These are phyloP conservation scores for Cercophora samala DNA, from an alignment of 495 filamentous ascomycete species.

Conservation along the genomic window DNA sequence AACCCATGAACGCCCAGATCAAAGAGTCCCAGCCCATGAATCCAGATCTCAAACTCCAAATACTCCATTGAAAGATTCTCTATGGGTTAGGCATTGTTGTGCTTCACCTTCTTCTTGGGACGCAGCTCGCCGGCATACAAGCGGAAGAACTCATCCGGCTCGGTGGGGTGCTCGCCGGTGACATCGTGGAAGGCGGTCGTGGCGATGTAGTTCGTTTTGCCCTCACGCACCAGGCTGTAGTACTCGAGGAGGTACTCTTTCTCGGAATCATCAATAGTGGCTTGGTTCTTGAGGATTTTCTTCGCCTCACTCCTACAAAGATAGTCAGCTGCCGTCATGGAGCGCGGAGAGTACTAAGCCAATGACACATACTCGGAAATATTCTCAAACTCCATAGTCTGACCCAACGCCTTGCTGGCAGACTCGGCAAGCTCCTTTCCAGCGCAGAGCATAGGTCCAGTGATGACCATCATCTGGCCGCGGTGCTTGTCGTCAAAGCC, in stretches of 20 bases:
- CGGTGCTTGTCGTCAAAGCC: slow-evolving; percentile 55
- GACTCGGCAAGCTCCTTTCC: slow-evolving; percentile 52
- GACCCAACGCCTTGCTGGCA: slow-evolving; percentile 48
- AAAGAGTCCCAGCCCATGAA: background rate
- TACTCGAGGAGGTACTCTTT: slow-evolving; percentile 56
- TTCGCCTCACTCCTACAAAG: slow-evolving; percentile 44
- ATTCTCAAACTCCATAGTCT: slow-evolving; percentile 51
- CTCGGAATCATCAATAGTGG: slow-evolving; percentile 47
- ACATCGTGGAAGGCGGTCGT: slow-evolving; percentile 55
- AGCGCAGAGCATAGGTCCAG: slow-evolving; percentile 52
- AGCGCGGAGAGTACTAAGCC: background rate
- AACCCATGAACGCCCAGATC: background rate
- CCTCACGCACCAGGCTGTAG: slow-evolving; percentile 56
- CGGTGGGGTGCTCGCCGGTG: slow-evolving; percentile 48
- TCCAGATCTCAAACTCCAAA: background rate
- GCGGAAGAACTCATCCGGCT: slow-evolving; percentile 54
- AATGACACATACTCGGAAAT: slow-evolving; percentile 45
- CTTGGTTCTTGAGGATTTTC: slow-evolving; percentile 42
- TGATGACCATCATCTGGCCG: slow-evolving; percentile 54
- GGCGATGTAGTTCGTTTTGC: slow-evolving; percentile 59
- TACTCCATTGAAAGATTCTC: background rate
- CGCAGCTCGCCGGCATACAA: slow-evolving; percentile 46
- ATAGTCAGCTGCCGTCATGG: slow-evolving; percentile 10
- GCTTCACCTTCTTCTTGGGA: slow-evolving; percentile 38
- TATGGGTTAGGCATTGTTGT: background rate